phyloP scores from a whole-genome alignment of 2,329 filamentous ascomycete species.

The Orbilia blumenaviensis region DNA sequence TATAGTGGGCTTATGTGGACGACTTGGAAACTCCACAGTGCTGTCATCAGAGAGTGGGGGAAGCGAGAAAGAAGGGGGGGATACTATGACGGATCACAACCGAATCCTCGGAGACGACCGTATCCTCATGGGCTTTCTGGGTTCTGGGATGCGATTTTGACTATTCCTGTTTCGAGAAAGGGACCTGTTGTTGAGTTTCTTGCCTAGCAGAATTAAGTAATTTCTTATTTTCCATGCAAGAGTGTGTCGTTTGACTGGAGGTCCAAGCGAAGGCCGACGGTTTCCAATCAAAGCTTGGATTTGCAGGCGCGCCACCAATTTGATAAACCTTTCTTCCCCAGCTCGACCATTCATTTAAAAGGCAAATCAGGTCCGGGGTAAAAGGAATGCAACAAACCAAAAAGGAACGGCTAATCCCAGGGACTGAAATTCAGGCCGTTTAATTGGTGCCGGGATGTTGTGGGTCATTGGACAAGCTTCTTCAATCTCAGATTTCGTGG shows the following conservation, averaged over 20 bases:
- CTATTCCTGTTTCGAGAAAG: constrained; percentile 27
- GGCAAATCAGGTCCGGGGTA: constrained; percentile 45
- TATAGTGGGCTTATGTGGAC: constrained; percentile 17
- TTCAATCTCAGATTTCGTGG: neutral
- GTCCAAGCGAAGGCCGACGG: constrained; percentile 45
- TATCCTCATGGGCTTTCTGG: constrained; percentile 19
- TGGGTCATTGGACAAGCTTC: constrained; percentile 13
- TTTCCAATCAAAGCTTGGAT: constrained; percentile 34
- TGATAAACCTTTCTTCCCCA: constrained; percentile 47
- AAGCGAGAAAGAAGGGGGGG: neutral
- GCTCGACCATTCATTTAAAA: constrained; percentile 31
- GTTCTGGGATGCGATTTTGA: constrained; percentile 36
- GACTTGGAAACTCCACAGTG: constrained; percentile 20
- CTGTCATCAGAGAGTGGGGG: constrained; percentile 34
- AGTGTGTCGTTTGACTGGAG: constrained; percentile 27
- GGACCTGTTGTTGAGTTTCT: constrained; percentile 1
- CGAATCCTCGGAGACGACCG: constrained; percentile 49
- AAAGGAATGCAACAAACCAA: constrained; percentile 34
- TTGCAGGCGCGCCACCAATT: constrained; percentile 45
- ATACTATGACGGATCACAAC: constrained; percentile 48
- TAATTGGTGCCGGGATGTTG: constrained; percentile 31
- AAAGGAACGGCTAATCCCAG: constrained; percentile 12
- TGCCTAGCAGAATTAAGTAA: constrained; percentile 35
- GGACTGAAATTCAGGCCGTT: constrained; percentile 15
- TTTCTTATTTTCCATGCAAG: constrained; percentile 42